Conservation (phyloP, 1,284 basidiomycete genomes). For the Puccinia novopanici region DNA sequence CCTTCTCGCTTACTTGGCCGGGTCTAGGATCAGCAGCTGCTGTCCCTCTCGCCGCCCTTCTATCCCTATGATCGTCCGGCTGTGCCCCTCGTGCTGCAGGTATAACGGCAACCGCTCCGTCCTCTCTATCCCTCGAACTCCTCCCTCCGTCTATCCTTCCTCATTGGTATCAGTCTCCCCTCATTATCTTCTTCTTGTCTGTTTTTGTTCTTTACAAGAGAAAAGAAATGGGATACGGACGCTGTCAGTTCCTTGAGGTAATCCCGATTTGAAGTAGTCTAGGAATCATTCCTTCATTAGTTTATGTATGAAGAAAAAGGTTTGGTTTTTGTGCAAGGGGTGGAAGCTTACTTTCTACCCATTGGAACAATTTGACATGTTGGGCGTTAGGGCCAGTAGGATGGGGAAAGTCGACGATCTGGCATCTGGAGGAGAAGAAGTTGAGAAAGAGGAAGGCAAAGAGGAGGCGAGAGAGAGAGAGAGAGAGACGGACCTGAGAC, state of each 20-base stretch:
- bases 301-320: not conserved
- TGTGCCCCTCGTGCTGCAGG: slow-evolving; percentile 57
- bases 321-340: too few species aligned
- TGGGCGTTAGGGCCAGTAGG: slow-evolving; percentile 35
- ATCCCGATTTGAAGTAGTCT: slow-evolving; percentile 6
- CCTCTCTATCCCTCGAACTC: not conserved
- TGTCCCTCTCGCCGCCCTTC: slow-evolving; percentile 53
- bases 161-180: not conserved
- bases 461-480: not conserved
- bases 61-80: slow-evolving; percentile 55
- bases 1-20: slow-evolving; percentile 52
- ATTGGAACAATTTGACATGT: slow-evolving; percentile 52
- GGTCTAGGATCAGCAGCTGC: slow-evolving; percentile 56
- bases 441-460: not conserved
- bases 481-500: slow-evolving; percentile 52
- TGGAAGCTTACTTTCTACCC: not conserved
- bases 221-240: not conserved
- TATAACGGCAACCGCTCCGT: slow-evolving; percentile 54
- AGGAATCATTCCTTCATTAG: not conserved
- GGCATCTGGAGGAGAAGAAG: slow-evolving; percentile 39
- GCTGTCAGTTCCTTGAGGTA: not conserved
- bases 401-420: slow-evolving; percentile 56
- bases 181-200: not conserved
- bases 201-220: not conserved
- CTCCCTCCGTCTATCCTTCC: too few species aligned